phyloP scores from a whole-genome alignment of 352 stramenopile species.

The Pythium sukuiense region DNA sequence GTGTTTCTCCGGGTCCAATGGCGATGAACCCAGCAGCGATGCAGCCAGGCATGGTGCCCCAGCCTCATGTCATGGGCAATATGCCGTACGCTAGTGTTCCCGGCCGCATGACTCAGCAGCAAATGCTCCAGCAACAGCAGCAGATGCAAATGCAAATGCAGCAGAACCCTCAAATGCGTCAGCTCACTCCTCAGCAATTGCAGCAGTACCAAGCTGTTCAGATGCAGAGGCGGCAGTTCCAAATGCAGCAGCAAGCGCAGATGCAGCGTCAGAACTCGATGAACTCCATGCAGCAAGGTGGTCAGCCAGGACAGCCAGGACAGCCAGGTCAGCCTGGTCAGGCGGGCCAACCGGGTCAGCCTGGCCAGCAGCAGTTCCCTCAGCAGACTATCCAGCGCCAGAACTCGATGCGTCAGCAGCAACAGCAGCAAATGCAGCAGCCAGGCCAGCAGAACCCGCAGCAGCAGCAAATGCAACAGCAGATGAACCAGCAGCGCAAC shows the following conservation, averaged over 20 bases:
- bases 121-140: slow-evolving; percentile 75
- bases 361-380: slow-evolving; percentile 7
- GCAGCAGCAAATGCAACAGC: slow-evolving; percentile 55
- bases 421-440: slow-evolving; percentile 29
- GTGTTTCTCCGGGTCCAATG: slow-evolving; percentile 38
- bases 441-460: slow-evolving; percentile 30
- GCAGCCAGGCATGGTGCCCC: slow-evolving; percentile 47
- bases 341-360: slow-evolving; percentile 41
- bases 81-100: slow-evolving; percentile 62
- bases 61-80: slow-evolving; percentile 62
- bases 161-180: slow-evolving; percentile 79
- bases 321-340: slow-evolving; percentile 33
- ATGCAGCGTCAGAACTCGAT: slow-evolving; percentile 69
- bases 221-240: slow-evolving; percentile 44
- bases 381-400: slow-evolving; percentile 28
- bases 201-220: slow-evolving; percentile 61
- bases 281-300: slow-evolving; percentile 54
- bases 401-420: slow-evolving; percentile 60
- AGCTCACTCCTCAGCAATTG: slow-evolving; percentile 79
- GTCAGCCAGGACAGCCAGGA: slow-evolving; percentile 32
- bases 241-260: slow-evolving; percentile 59
- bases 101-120: slow-evolving; percentile 80
- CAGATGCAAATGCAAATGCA: slow-evolving; percentile 84
- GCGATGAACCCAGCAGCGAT: slow-evolving; percentile 29
- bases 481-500: slow-evolving; percentile 47